phyloP scores from a whole-genome alignment of 176 grass and related monocot species.

The Pontederia crassipes region DNA sequence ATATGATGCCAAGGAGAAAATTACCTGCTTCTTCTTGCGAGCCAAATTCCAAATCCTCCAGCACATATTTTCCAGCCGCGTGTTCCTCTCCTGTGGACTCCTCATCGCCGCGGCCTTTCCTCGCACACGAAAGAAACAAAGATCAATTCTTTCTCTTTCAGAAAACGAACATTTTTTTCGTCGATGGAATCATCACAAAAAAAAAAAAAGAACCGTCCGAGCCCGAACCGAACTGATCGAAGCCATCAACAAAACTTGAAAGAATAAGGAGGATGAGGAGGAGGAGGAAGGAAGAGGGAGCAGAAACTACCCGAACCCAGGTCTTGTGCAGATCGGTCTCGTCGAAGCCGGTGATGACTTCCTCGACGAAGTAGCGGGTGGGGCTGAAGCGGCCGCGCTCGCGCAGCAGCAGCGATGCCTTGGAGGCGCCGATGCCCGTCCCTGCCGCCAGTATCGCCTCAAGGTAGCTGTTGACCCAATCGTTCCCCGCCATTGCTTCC shows the following conservation, averaged over 20 bases:
- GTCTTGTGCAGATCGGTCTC: conserved; percentile 86
- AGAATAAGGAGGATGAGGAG: conserved; percentile 1
- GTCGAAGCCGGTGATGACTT: conserved; percentile 74
- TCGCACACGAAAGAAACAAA: neutral
- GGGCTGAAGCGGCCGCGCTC: conserved; percentile 67
- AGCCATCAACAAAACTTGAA: neutral
- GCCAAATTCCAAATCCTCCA: conserved; percentile 99
- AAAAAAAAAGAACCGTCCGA: neutral
- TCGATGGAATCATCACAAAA: neutral
- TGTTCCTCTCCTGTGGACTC: conserved; percentile 98
- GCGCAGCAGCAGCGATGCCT: conserved; percentile 58
- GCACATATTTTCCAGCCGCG: conserved; percentile 95
- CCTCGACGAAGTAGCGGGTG: conserved; percentile 78
- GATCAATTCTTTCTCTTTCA: neutral
- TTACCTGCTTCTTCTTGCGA: conserved; percentile 95
- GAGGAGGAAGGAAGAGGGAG: neutral
- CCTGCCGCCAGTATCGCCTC: conserved; percentile 66
- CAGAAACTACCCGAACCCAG: conserved; percentile 46
- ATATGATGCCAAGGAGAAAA: conserved; percentile 7
- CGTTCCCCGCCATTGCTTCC: conserved; percentile 48
- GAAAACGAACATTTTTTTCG: neutral
- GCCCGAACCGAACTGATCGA: conserved; percentile 23
- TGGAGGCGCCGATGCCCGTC: conserved; percentile 36
- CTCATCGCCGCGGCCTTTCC: conserved; percentile 82
- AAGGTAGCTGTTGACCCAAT: conserved; percentile 74